phyloP scores from a whole-genome alignment of 495 filamentous ascomycete genomes.

The Penicillium maclennaniae region DNA sequence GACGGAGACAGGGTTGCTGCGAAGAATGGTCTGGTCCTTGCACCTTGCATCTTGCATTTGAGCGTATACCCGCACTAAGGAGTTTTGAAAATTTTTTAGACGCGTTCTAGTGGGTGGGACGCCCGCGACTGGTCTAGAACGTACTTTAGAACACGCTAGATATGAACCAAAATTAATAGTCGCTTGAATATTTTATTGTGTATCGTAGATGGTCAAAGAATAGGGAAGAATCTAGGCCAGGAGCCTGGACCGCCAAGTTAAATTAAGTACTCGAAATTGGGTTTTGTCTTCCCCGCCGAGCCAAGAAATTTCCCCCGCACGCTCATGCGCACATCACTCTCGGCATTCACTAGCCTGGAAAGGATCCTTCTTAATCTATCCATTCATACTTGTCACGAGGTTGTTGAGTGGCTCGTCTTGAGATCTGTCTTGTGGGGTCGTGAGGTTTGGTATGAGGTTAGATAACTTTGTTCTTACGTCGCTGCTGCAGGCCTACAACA shows the following conservation, averaged over 20 bases:
- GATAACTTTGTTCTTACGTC: constrained; percentile 10
- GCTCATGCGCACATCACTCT: constrained; percentile 7
- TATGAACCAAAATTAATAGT: background rate
- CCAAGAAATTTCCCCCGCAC: constrained; percentile 22
- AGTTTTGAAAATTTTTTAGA: background rate
- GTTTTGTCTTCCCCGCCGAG: constrained; percentile 7
- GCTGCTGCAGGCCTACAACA: background rate
- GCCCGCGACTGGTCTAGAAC: background rate
- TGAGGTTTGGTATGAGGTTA: constrained; percentile 8
- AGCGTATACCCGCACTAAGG: background rate
- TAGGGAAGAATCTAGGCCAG: background rate
- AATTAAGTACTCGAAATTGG: background rate
- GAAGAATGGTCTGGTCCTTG: background rate
- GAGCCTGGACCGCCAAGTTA: background rate
- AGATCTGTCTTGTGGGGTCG: background rate
- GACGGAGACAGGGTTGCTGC: background rate
- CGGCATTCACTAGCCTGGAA: constrained; percentile 16
- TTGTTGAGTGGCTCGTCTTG: constrained; percentile 7
- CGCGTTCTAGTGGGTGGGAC: background rate
- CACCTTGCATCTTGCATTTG: background rate
- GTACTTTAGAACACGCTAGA: background rate
- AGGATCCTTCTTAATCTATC: constrained; percentile 17
- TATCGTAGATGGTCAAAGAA: background rate
- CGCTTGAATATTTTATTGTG: background rate
- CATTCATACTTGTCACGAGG: background rate